These are phyloP conservation scores for Dendrobium nobile DNA, from an alignment of 106 monocot genomes.

Conservation along the genomic window DNA sequence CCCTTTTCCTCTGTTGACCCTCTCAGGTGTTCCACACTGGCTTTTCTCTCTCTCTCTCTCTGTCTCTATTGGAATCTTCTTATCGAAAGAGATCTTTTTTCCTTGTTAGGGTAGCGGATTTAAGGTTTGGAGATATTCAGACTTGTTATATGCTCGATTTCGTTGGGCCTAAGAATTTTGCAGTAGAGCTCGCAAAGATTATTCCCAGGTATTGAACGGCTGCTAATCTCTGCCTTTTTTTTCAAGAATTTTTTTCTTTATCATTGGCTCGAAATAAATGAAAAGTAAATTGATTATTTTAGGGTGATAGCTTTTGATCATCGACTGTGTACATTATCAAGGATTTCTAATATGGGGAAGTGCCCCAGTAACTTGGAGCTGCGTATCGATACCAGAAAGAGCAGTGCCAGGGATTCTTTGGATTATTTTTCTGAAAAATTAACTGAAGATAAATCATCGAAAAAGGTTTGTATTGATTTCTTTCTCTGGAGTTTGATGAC, in stretches of 20 bases:
- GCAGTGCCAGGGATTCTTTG: slow-evolving; percentile 46
- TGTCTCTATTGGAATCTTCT: not conserved
- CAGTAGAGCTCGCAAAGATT: slow-evolving; percentile 40
- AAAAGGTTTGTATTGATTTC: not conserved
- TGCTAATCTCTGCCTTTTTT: not conserved
- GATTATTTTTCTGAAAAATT: slow-evolving; percentile 48
- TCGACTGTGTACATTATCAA: slow-evolving; percentile 27
- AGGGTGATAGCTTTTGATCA: slow-evolving; percentile 87
- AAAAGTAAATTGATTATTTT: not conserved
- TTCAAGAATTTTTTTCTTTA: too few species aligned
- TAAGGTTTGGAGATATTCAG: slow-evolving; percentile 26
- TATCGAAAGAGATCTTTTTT: not conserved
- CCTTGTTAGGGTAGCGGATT: slow-evolving; percentile 43
- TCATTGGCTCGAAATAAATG: not conserved
- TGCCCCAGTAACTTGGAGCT: slow-evolving; percentile 56
- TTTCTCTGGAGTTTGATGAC: not conserved
- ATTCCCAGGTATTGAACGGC: slow-evolving; percentile 33
- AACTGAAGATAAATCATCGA: not conserved
- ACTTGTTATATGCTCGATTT: slow-evolving; percentile 83
- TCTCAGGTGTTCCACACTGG: slow-evolving; percentile 30
- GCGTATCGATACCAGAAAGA: slow-evolving; percentile 39
- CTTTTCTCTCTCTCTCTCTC: not conserved
- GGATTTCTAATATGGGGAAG: slow-evolving; percentile 20
- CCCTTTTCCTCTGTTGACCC: slow-evolving; percentile 81
- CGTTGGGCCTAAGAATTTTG: slow-evolving; percentile 52